phyloP scores from a whole-genome alignment of 768 basidiomycete species.

The Lyophyllum shimeji region DNA sequence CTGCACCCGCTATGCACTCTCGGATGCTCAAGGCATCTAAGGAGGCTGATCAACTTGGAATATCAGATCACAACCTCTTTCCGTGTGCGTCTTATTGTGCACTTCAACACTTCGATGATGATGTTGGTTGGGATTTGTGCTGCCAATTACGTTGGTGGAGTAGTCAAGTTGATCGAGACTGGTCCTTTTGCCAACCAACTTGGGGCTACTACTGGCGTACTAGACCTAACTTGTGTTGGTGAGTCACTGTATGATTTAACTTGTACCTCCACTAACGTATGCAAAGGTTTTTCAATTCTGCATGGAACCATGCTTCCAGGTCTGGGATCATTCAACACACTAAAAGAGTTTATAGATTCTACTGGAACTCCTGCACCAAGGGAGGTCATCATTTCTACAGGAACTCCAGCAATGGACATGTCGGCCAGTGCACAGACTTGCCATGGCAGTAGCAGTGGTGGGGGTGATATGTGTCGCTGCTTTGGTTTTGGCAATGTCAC shows the following conservation, averaged over 20 bases:
- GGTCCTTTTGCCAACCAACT: background rate
- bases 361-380: background rate
- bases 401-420: too few relatives aligned
- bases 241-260: background rate
- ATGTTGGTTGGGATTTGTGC: background rate
- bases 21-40: background rate
- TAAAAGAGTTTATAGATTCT: background rate
- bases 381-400: background rate
- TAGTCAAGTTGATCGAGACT: background rate
- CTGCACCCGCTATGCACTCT: background rate
- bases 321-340: background rate
- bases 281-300: background rate
- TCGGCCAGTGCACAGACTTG: too few relatives aligned
- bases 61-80: background rate
- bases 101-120: background rate
- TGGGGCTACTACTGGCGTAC: background rate
- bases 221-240: conserved; percentile 1
- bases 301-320: conserved; percentile 3
- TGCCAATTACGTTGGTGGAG: background rate
- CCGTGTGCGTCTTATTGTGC: background rate
- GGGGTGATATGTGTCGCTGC: too few relatives aligned
- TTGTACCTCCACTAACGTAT: background rate
- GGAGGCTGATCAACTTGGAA: background rate
- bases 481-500: too few relatives aligned
- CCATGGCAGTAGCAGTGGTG: too few relatives aligned